Base-by-base conservation (phyloP, 768 basidiomycete species). In the Suillus subalutaceus region DNA sequence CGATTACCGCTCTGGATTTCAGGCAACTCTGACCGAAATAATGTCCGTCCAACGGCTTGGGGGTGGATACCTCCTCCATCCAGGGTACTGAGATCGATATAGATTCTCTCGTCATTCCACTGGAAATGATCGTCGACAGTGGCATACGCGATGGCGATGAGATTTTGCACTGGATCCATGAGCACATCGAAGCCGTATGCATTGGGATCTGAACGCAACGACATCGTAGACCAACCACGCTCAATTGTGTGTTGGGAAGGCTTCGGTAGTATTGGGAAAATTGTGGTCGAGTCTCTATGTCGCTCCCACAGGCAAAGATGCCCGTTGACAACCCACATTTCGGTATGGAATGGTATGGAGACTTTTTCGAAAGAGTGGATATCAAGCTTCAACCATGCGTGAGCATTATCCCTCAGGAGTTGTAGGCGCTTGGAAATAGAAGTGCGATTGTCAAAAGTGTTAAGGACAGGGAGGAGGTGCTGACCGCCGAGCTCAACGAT, bases 271-370 rank as follows among this genome's bases (percentile, higher is more conserved):
- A 56, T 35, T 20, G 55, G 32, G 18, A 35, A 56, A 35, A 56
- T 35, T 35, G 55, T 35, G 18, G 55, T 56, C 20, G 55, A 56
- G 32, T 56, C 9, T 6, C 12, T 9, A 12, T 35, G 32, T 56
- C 55, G 55, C 55, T 56, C 55, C 55, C 55, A 56, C 10, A 56
- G 32, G 32, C 55, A 35, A 35, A 56, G 55, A 32, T 56, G 55
- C 20, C 32, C 32, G 32, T 56, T 56, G 20, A 35, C 55, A 56
- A 56, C 55, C 55, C 55, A 56, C 55, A 56, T 35, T 35, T 56
- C 32, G 32, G 20, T 20, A 20, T 56, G 32, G 6, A n/a, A 2
- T 20, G 55, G 55, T 35, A 56, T 56, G 6, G 55, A 35, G 10
- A 56, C 20, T 56, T 32, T 35, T 56, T 56, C 10, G 12, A 56